phyloP scores from a whole-genome alignment of 1,139 yeast species.

The Kluyveromyces sp. region DNA sequence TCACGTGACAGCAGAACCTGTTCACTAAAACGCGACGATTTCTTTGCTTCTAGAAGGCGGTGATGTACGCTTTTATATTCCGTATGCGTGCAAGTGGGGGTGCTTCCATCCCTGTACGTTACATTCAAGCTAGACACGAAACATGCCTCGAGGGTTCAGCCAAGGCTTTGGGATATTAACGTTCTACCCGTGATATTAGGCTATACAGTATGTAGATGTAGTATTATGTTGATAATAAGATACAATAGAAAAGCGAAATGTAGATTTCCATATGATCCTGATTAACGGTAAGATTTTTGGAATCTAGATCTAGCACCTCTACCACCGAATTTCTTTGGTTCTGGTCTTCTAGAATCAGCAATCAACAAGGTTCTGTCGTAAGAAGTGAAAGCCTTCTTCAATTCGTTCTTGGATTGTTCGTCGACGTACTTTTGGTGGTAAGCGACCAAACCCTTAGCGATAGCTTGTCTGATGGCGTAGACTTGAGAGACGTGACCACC shows the following conservation, averaged over 20 bases:
- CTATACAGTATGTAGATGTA: conserved; percentile 27
- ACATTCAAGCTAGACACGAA: too few species aligned
- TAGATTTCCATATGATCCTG: conserved; percentile 7
- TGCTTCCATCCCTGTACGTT: too few species aligned
- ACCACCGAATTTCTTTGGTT: conserved; percentile 99
- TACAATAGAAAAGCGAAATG: conserved; percentile 13
- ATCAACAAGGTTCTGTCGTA: conserved; percentile 99
- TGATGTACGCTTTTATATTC: too few species aligned
- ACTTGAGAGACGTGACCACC: conserved; percentile 99
- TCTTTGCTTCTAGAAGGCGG: too few species aligned
- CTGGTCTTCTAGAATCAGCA: conserved; percentile 99
- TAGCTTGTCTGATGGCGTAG: conserved; percentile 99
- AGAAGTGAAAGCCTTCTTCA: conserved; percentile 93
- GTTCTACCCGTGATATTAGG: conserved; percentile 26
- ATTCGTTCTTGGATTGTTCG: conserved; percentile 99
- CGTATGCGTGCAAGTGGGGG: too few species aligned
- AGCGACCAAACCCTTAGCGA: conserved; percentile 99
- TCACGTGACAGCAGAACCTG: too few species aligned
- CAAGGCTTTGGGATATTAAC: conserved; percentile 5
- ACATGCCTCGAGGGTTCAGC: too few species aligned
- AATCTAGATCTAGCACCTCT: conserved; percentile 99
- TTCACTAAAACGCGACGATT: too few species aligned
- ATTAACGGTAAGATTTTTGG: conserved; percentile 99
- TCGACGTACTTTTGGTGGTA: conserved; percentile 99
- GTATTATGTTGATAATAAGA: conserved; percentile 16